Conservation (phyloP, 2,329 filamentous ascomycete species). For the Sporothrix schenckii region DNA sequence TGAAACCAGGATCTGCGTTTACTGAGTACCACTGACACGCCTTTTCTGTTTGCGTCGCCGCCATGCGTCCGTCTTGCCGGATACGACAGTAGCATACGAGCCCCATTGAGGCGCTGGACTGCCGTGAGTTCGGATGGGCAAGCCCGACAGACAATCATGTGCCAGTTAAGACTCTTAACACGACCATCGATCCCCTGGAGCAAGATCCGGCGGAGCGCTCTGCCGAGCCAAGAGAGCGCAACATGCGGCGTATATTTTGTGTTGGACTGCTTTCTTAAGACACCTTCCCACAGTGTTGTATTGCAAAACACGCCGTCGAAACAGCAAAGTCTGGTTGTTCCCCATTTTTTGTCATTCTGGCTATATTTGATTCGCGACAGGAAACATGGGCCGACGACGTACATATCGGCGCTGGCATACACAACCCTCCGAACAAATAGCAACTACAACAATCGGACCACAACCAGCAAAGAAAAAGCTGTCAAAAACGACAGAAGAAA, state of each 20-base stretch:
- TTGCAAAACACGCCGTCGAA: background rate
- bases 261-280: background rate
- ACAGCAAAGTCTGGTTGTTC: background rate
- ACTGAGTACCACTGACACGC: background rate
- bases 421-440: too few relatives aligned
- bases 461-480: background rate
- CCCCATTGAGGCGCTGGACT: background rate
- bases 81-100: constrained; percentile 7
- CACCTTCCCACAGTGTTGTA: background rate
- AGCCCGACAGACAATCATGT: background rate
- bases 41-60: background rate
- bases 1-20: background rate
- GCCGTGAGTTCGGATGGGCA: constrained; percentile 10
- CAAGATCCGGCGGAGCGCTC: constrained; percentile 17
- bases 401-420: too few relatives aligned
- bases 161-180: background rate
- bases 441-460: background rate
- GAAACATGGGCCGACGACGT: too few relatives aligned
- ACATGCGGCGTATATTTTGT: background rate
- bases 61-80: constrained; percentile 12
- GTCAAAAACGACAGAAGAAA: background rate
- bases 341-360: constrained; percentile 13
- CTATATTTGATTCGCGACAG: background rate
- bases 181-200: background rate
- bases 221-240: background rate